These are phyloP conservation scores for Candida cerambycidarum DNA, from an alignment of 805 yeast species.

Conservation along the genomic window DNA sequence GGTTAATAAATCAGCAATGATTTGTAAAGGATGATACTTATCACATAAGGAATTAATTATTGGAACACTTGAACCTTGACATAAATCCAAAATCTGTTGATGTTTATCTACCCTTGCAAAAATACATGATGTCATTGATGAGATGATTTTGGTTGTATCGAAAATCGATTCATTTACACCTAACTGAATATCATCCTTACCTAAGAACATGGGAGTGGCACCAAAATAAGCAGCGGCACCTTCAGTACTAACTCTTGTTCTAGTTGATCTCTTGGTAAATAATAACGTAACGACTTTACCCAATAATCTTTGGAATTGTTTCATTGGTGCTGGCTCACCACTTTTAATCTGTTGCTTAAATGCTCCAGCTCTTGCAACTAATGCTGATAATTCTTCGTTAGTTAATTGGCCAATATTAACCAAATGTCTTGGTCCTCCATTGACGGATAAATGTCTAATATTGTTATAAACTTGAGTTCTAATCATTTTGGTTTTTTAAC, in stretches of 20 bases:
- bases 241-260: slow-evolving; percentile 92
- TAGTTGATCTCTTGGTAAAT: slow-evolving; percentile 89
- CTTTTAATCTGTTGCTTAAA: slow-evolving; percentile 64
- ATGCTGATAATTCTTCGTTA: slow-evolving; percentile 63
- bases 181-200: slow-evolving; percentile 93
- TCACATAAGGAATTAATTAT: slow-evolving; percentile 94
- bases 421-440: slow-evolving; percentile 61
- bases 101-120: slow-evolving; percentile 95
- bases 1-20: slow-evolving; percentile 86
- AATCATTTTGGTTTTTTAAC: slow-evolving; percentile 7
- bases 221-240: slow-evolving; percentile 94
- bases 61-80: slow-evolving; percentile 81
- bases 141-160: slow-evolving; percentile 85
- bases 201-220: slow-evolving; percentile 94
- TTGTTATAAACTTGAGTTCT: slow-evolving; percentile 8
- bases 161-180: slow-evolving; percentile 92
- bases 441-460: slow-evolving; percentile 9
- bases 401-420: slow-evolving; percentile 78
- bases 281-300: slow-evolving; percentile 84
- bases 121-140: slow-evolving; percentile 95
- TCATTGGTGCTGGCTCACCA: slow-evolving; percentile 40
- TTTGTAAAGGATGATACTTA: slow-evolving; percentile 90
- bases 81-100: slow-evolving; percentile 73
- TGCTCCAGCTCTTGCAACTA: slow-evolving; percentile 70
- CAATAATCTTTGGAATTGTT: slow-evolving; percentile 52